phyloP scores from a whole-genome alignment of 192 early-diverging fungal species.

The Geranomyces michiganensis region DNA sequence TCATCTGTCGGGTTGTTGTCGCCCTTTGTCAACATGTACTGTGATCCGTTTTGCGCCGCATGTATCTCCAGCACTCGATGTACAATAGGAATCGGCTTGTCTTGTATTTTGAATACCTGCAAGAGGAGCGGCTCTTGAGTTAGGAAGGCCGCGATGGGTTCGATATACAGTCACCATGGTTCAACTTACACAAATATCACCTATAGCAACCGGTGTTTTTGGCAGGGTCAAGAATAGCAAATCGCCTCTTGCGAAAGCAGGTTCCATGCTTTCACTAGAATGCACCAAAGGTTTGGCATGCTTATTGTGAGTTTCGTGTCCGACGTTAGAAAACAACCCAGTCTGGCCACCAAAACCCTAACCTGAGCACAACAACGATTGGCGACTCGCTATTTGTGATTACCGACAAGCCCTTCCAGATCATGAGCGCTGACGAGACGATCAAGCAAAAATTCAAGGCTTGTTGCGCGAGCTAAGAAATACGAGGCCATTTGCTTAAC shows the following conservation, averaged over 20 bases:
- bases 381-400: constrained; percentile 90
- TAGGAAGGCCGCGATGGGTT: too few species aligned
- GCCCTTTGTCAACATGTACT: constrained; percentile 93
- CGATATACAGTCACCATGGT: too few species aligned
- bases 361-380: constrained; percentile 95
- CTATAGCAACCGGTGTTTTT: constrained; percentile 73
- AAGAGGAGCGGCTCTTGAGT: too few species aligned
- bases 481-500: too few species aligned
- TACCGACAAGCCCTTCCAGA: constrained; percentile 91
- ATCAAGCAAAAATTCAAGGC: constrained; percentile 88
- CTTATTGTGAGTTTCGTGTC: too few species aligned
- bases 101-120: constrained; percentile 75
- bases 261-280: constrained; percentile 91
- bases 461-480: constrained; percentile 56
- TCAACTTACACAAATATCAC: constrained; percentile 90
- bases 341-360: not conserved
- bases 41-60: constrained; percentile 65
- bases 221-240: constrained; percentile 84
- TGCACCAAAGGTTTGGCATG: constrained; percentile 11
- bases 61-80: constrained; percentile 95
- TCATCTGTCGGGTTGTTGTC: constrained; percentile 94
- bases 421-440: constrained; percentile 90
- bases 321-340: too few species aligned
- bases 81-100: constrained; percentile 92
- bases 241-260: constrained; percentile 93